Percentiles rank a stretch among this genome's conserved stretches.
These are phyloP conservation scores for Isabelozyma pseudorhagii DNA, from an alignment of 805 yeast species.

Conservation along the genomic window DNA sequence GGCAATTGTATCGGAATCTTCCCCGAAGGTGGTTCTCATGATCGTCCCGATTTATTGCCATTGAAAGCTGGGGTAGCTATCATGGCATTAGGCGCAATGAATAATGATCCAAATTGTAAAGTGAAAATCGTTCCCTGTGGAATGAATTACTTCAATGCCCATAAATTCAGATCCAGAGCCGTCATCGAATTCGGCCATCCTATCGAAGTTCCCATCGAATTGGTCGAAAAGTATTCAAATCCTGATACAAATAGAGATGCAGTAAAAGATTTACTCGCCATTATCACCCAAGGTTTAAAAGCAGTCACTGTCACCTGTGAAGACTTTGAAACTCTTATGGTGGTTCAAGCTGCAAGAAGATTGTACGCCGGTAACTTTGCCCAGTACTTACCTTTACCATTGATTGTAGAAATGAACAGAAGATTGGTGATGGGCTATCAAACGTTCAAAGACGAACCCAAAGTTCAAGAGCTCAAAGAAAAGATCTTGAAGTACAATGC, in stretches of 20 bases:
- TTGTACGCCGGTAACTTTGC: slow-evolving; percentile 76
- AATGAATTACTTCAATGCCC: slow-evolving; percentile 94
- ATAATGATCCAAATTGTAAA: slow-evolving; percentile 66
- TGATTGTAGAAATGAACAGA: slow-evolving; percentile 88
- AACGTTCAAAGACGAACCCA: slow-evolving; percentile 67
- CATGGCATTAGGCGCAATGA: slow-evolving; percentile 96
- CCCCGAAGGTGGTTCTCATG: slow-evolving; percentile 99
- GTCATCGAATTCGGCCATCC: slow-evolving; percentile 94
- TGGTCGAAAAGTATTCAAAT: slow-evolving; percentile 62
- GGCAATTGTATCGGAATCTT: slow-evolving; percentile 88
- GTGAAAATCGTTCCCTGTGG: slow-evolving; percentile 95
- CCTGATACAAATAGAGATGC: slow-evolving; percentile 72
- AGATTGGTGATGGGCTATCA: slow-evolving; percentile 80
- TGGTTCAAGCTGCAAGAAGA: slow-evolving; percentile 88
- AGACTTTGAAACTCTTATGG: slow-evolving; percentile 85
- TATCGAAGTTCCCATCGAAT: slow-evolving; percentile 52
- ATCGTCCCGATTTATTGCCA: slow-evolving; percentile 86
- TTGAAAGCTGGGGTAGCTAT: slow-evolving; percentile 96
- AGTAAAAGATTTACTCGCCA: slow-evolving; percentile 66
- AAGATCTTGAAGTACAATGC: slow-evolving; percentile 71
- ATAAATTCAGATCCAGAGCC: slow-evolving; percentile 92
- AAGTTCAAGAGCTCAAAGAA: slow-evolving; percentile 55
- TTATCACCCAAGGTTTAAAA: slow-evolving; percentile 67
- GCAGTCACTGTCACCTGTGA: slow-evolving; percentile 87
- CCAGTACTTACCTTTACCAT: slow-evolving; percentile 69